phyloP scores from a whole-genome alignment of 2,329 filamentous ascomycete species.

The Fusarium sulawesiense region DNA sequence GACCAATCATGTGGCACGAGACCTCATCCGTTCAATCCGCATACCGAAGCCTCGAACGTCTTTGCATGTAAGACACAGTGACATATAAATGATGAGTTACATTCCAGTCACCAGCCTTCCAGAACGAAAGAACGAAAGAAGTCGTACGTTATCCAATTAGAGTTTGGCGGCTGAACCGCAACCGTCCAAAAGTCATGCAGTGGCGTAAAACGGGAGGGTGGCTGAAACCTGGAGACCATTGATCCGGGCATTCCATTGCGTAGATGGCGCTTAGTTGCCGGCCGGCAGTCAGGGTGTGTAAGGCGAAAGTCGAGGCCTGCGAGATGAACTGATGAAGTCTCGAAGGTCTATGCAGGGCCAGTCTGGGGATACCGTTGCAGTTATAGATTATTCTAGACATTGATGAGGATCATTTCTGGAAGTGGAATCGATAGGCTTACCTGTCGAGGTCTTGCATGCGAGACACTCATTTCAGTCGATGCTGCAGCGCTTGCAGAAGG shows the following conservation, averaged over 20 bases:
- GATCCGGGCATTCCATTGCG: constrained; percentile 7
- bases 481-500: neutral
- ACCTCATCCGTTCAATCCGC: neutral
- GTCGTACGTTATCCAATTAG: neutral
- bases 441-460: neutral
- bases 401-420: fast-evolving
- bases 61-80: neutral
- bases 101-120: neutral
- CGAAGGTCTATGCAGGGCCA: neutral
- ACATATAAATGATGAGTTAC: neutral
- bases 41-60: neutral
- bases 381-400: neutral
- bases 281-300: neutral
- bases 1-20: neutral
- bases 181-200: constrained; percentile 3
- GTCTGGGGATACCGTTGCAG: fast-evolving
- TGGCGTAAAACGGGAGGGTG: neutral
- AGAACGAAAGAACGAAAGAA: neutral
- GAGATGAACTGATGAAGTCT: neutral
- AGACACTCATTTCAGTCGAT: fast-evolving
- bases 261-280: neutral
- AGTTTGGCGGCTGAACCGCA: neutral
- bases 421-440: fast-evolving
- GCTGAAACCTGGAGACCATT: constrained; percentile 9
- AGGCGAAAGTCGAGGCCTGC: neutral